Evolutionary conservation across 768 basidiomycete genomes (phyloP).

Genomic region (Tubosaeta brunneosetosa): DNA sequence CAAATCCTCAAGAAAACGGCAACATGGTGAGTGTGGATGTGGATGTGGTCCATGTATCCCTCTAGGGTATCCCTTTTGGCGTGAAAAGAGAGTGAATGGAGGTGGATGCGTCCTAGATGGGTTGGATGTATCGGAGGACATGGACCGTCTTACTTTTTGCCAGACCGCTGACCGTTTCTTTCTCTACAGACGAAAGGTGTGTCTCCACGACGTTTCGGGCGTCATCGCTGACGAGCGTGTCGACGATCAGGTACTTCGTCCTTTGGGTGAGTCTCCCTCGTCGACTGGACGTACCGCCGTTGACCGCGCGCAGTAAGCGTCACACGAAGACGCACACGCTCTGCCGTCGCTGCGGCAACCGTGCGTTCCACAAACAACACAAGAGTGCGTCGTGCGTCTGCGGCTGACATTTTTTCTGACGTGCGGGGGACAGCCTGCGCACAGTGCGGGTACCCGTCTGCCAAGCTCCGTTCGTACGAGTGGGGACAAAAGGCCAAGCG

Average conservation of each 20-base stretch:
- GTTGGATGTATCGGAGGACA: constrained; percentile 26
- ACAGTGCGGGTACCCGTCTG: constrained; percentile 94
- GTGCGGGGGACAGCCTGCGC: constrained; percentile 62
- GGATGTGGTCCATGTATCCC: constrained; percentile 8
- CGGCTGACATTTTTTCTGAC: too few relatives aligned
- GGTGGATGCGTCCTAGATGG: constrained; percentile 13
- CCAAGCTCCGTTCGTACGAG: constrained; percentile 93
- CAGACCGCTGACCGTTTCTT: not conserved
- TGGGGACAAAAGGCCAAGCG: constrained; percentile 99
- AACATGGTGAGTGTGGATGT: constrained; percentile 42
- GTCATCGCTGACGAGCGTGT: constrained; percentile 10
- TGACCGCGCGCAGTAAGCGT: constrained; percentile 64
- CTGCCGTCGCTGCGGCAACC: constrained; percentile 94
- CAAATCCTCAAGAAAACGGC: constrained; percentile 34
- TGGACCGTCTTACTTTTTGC: not conserved
- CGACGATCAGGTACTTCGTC: constrained; percentile 83
- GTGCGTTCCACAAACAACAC: constrained; percentile 98
- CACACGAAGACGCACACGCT: constrained; percentile 97
- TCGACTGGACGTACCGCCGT: too few relatives aligned
- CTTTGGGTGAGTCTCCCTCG: constrained; percentile 66
- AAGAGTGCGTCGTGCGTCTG: constrained; percentile 58
- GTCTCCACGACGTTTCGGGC: constrained; percentile 15
- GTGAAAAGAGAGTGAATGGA: constrained; percentile 19
- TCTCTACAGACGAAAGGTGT: constrained; percentile 77
- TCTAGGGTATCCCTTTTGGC: constrained; percentile 1